Evolutionary conservation across 805 yeast species (phyloP), one percentile per base, ranked within the genome.

Genomic region (Zygosaccharomyces bailii): DNA sequence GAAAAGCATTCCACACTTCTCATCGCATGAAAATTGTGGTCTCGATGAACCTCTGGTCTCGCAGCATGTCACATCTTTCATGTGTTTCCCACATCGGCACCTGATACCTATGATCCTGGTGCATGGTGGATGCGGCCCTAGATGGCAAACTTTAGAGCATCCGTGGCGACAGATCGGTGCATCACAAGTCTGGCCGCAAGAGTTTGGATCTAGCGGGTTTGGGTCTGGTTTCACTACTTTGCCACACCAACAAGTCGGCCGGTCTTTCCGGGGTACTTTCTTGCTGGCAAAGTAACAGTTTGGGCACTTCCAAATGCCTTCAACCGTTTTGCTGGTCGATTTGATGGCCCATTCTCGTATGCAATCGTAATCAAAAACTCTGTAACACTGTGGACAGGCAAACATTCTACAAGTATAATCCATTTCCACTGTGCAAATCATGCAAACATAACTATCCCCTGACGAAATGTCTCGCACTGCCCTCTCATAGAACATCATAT

Each of bases 331-430:
- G 5, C 86, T 76, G 2, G 85, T 77, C 4, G 90, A 90, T 49
- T 85, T 73, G 18, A 69, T 63, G 2, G 96, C 91, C 99, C 99
- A 93, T 52, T 83, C 87, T 39, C 76, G 68, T 35, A 89, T 84
- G 68, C 99, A 91, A 10, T 79, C 81, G 35, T 88, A 70, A 60
- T 91, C 96, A 59, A 87, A 91, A 1, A 85, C 95, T 46, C 97
- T 71, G 58, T 68, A 84, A 61, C 99, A 91, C 20, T 72, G 69
- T 5, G 66, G 62, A 61, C 99, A 91, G 5, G 88, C 75, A 93
- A 96, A 93, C 43, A 89, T 72, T 36, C 72, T 67, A 17, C 89
- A 80, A 9, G 70, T 66, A 3, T 77, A 71, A 41, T 81, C 86
- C 48, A 91, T 74, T 51, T 87, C 91, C 29, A 85, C 82, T 0